Base-by-base conservation (phyloP, 441 rosid species). In the Adansonia madagascariensis region DNA sequence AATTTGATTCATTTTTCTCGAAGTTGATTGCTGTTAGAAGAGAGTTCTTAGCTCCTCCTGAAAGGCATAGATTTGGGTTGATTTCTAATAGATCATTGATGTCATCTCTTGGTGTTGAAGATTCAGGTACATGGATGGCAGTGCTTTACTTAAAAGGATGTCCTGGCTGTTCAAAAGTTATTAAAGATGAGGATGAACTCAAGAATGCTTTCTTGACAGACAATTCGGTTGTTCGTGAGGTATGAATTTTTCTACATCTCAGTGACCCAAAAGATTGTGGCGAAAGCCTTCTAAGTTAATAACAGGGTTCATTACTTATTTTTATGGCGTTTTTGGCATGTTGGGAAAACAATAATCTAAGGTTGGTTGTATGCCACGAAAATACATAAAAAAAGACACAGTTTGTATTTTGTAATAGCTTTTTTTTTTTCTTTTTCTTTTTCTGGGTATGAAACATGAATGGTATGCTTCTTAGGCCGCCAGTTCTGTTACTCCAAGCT, bases 61-160 rank as follows among this genome's bases (percentile, higher is more conserved):
- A 92, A 84, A 89, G 82, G 78, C 88, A 86, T 79, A 87, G 90
- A 73, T 91, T 94, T 89, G 99, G 97, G 64, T 80, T 91, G 78
- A 83, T 94, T 82, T 87, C 97, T 39, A 86, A 90, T 64, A 79
- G 73, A 84, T 85, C 91, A 55, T 75, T 94, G 83, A 86, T 91
- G 81, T 77, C 94, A 64, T 79, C 84, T 50, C 86, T 89, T 81
- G 88, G 84, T 81, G 74, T 87, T 73, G 84, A 77, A 76, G 89
- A 76, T 80, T 84, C 88, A 78, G 83, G 76, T 74, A 86, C 94
- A 6, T 94, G 98, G 99, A 83, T 83, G 73, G 86, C 87, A 17
- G 79, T 87, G 87, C 80, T 90, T 76, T 85, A 86, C 79, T 79
- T 81, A 78, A 89, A 89, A 82, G 97, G 95, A 78, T 94, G 97